Base-by-base conservation (phyloP, 768 basidiomycete genomes). In the Rhodosporidiobolus odoratus region DNA sequence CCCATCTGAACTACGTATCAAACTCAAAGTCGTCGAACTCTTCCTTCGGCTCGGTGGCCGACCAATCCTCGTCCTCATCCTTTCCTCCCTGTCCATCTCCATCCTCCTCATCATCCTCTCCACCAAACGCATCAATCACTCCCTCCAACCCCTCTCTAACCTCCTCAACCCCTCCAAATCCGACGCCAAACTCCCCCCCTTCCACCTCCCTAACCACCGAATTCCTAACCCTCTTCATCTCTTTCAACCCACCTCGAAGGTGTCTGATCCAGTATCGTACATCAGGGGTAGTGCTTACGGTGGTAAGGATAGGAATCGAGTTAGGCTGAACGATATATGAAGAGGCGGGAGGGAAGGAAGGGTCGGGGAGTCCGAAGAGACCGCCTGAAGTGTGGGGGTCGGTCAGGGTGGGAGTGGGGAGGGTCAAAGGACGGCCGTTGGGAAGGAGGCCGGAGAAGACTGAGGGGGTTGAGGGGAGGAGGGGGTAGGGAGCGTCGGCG, bases 381-480 rank as follows among this genome's bases (percentile, higher is more conserved):
- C 50, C 35, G 7, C 48, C 34, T 2, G 60, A 43, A 7, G 30
- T 41, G 25, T 54, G 43, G 8, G 69, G 66, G 65, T 68, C 65
- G 16, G 56, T 5, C 16, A 30, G 30, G 7, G 65, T 37, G 0
- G 72, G 65, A 10, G 8, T 17, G 15, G 43, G 40, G 62, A 74
- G 66, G 30, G 38, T 3, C 56, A 74, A 59, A 0, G 73, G 73
- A 6, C 60, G 65, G 41, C 73, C 73, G 38, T 35, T 30, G 0
- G 73, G 73, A 34, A 62, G 53, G 35, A 74, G 69, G 17, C 66
- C 66, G 47, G 63, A 50, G 60, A 54, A 74, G 63, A 74, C 65
- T 2, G 73, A 63, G 3, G 64, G 59, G 37, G 48, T 17, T 10
- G 59, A 41, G 2, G 66, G 57, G 15, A 65, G 27, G 56, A 71